Percentiles rank a stretch among this genome's conserved stretches.
These are phyloP conservation scores for Vitis riparia DNA, from an alignment of 164 flowering plant genomes.

Conservation along the genomic window DNA sequence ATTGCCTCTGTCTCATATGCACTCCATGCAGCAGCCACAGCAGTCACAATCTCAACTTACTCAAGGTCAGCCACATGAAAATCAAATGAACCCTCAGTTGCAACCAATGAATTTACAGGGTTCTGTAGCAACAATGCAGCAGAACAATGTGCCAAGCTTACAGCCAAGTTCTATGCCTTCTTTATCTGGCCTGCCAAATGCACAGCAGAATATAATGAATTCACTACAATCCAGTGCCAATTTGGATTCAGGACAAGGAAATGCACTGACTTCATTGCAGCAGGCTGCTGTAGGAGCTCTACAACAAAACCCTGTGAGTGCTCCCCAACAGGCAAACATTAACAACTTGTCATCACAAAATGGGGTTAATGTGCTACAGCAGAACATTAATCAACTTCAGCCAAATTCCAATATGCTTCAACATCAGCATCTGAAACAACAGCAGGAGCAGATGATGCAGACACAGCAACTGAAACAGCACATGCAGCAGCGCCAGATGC, in stretches of 20 bases:
- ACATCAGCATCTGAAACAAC: constrained; percentile 60
- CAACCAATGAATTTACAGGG: constrained; percentile 54
- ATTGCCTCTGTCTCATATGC: constrained; percentile 50
- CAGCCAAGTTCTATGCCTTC: constrained; percentile 56
- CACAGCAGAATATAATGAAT: constrained; percentile 56
- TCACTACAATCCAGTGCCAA: constrained; percentile 52
- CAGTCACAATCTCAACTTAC: constrained; percentile 51
- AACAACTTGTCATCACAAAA: constrained; percentile 52
- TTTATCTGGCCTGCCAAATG: constrained; percentile 36
- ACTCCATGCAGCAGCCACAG: constrained; percentile 52
- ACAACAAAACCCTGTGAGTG: constrained; percentile 59
- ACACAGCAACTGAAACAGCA: constrained; percentile 55
- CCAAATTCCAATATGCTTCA: constrained; percentile 53
- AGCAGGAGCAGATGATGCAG: constrained; percentile 53
- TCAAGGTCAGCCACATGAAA: constrained; percentile 68
- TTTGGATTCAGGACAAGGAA: constrained; percentile 75
- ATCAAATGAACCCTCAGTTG: constrained; percentile 65
- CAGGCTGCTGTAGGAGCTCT: constrained; percentile 44
- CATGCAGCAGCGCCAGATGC: constrained; percentile 52
- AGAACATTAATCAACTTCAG: constrained; percentile 51
- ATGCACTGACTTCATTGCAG: constrained; percentile 49
- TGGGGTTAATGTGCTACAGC: constrained; percentile 49
- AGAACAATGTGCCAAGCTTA: constrained; percentile 35
- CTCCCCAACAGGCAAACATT: constrained; percentile 52
- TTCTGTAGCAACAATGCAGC: constrained; percentile 49